A percentile compares a stretch with the other conserved stretches of the same genome.
Evolutionary conservation across 257 asterid species (phyloP).

Genomic region (Solanum chiquidenum): DNA sequence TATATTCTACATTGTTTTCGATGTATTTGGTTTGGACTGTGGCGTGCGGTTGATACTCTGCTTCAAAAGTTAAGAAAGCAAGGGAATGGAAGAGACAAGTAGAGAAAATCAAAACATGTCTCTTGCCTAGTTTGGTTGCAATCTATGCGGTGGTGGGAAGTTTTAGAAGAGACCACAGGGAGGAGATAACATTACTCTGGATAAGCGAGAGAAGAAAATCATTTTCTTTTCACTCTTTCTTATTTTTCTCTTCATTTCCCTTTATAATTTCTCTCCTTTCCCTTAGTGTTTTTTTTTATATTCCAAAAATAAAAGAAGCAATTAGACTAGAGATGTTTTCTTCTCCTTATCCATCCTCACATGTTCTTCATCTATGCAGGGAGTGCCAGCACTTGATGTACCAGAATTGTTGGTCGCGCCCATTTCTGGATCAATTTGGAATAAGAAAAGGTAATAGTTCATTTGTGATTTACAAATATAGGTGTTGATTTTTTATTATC

Average conservation of each 20-base stretch:
- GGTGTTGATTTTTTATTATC: background rate
- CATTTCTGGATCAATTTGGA: slow-evolving; percentile 85
- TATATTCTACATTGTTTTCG: background rate
- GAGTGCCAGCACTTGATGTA: slow-evolving; percentile 82
- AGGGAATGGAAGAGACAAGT: background rate
- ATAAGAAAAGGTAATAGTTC: slow-evolving; percentile 52
- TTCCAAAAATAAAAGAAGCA: background rate
- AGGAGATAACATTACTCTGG: background rate
- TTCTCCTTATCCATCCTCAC: background rate
- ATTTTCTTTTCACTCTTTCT: background rate
- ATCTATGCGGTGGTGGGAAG: background rate
- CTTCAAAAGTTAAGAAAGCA: background rate
- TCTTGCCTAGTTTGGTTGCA: background rate
- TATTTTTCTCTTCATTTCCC: background rate
- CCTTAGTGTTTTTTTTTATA: background rate
- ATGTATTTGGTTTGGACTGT: background rate
- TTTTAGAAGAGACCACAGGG: background rate
- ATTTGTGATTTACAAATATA: background rate
- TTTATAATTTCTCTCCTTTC: background rate
- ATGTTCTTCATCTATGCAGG: slow-evolving; percentile 28
- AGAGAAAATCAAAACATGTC: background rate
- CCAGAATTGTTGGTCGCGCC: slow-evolving; percentile 80
- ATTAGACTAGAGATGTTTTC: background rate
- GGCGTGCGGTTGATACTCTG: background rate
- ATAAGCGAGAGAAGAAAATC: background rate